phyloP scores from a whole-genome alignment of 192 early-diverging fungal species.

The Mortierella hygrophila region DNA sequence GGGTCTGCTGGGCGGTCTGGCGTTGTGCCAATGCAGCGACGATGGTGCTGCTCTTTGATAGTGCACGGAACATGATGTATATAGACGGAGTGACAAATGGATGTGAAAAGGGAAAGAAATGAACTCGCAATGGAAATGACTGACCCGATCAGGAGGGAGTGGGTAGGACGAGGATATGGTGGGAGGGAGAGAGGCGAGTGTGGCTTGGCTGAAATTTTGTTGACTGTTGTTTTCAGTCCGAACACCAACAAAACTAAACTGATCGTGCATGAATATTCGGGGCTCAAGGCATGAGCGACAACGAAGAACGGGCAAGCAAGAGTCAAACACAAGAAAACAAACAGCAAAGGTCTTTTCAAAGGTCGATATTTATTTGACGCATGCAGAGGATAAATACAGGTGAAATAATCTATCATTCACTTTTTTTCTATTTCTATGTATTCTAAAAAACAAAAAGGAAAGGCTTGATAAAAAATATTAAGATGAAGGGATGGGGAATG shows the following conservation, averaged over 20 bases:
- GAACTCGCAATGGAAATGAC: background rate
- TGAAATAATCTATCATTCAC: conserved; percentile 4
- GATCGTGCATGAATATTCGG: background rate
- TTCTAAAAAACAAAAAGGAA: background rate
- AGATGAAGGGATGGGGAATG: background rate
- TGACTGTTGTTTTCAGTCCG: background rate
- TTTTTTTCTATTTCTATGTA: conserved; percentile 6
- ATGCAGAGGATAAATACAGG: conserved; percentile 3
- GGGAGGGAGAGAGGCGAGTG: background rate
- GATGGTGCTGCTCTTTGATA: conserved; percentile 17
- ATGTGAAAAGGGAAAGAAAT: background rate
- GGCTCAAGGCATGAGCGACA: background rate
- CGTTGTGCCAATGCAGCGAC: conserved; percentile 17
- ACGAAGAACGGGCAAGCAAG: background rate
- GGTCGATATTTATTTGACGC: conserved; percentile 7
- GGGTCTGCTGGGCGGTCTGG: conserved; percentile 15
- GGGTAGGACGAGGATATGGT: background rate
- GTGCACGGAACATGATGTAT: conserved; percentile 31
- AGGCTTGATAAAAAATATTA: conserved; percentile 9
- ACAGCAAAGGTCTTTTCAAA: background rate
- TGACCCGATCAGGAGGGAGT: background rate
- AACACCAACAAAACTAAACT: background rate
- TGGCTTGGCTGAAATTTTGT: background rate
- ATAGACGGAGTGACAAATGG: background rate
- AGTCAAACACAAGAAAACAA: background rate